Evolutionary conservation across 148 eudicot genomes (phyloP).

Genomic region (Rhododendron henanense): DNA sequence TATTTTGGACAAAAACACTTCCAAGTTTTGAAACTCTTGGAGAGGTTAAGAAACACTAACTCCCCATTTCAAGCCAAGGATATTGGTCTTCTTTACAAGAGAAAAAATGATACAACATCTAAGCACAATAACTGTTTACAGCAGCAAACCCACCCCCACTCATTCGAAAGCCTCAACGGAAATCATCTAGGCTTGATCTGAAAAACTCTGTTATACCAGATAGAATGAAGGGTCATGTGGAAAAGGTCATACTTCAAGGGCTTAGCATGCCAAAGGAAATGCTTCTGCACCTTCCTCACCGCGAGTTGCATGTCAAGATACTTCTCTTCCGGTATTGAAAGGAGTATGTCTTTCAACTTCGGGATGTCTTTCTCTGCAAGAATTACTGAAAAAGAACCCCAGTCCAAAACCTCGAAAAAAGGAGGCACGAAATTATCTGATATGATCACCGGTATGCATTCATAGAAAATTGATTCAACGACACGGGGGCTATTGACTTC

Average conservation of each 20-base stretch:
- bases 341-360: conserved; percentile 54
- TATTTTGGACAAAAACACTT: not conserved
- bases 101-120: not conserved
- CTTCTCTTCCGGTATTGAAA: conserved; percentile 53
- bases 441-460: conserved; percentile 74
- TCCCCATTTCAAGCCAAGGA: not conserved
- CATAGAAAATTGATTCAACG: conserved; percentile 69
- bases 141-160: not conserved
- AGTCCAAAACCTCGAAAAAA: conserved; percentile 63
- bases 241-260: conserved; percentile 78
- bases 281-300: conserved; percentile 62
- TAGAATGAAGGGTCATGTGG: conserved; percentile 84
- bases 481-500: conserved; percentile 73
- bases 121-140: not conserved
- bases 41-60: not conserved
- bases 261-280: conserved; percentile 75
- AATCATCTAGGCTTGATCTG: conserved; percentile 37
- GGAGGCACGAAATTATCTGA: conserved; percentile 86
- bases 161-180: not conserved
- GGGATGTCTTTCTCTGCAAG: conserved; percentile 78
- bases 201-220: conserved; percentile 75
- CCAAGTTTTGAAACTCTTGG: not conserved
- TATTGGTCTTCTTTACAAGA: not conserved
- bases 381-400: conserved; percentile 64
- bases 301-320: conserved; percentile 65